Percentiles rank a stretch among this genome's conserved stretches.
Evolutionary conservation across 2,329 filamentous ascomycete genomes (phyloP).

Genomic region (Aureobasidium sp.): DNA sequence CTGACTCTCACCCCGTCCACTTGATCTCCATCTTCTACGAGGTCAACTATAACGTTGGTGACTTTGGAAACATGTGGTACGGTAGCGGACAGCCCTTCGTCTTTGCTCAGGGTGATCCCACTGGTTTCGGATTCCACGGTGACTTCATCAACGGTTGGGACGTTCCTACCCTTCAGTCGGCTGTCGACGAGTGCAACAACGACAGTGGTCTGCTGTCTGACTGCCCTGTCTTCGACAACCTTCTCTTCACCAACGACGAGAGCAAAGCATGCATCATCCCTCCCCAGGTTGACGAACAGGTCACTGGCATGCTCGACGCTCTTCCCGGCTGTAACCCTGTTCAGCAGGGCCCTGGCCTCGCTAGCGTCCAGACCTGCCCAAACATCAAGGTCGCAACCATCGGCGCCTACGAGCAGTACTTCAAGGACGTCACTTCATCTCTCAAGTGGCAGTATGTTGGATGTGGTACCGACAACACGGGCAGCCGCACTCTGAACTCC

Average conservation of each 20-base stretch:
- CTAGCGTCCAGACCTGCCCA: slow-evolving; percentile 14
- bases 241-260: slow-evolving; percentile 22
- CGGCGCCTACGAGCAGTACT: slow-evolving; percentile 17
- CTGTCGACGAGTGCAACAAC: slow-evolving; percentile 30
- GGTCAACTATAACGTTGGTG: slow-evolving; percentile 29
- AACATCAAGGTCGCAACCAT: slow-evolving; percentile 22
- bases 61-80: slow-evolving; percentile 30
- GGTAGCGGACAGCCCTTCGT: slow-evolving; percentile 36
- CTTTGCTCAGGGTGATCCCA: slow-evolving; percentile 43
- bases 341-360: slow-evolving; percentile 25
- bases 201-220: slow-evolving; percentile 28
- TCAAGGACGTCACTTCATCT: slow-evolving; percentile 18
- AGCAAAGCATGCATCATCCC: slow-evolving; percentile 27
- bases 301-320: slow-evolving; percentile 24
- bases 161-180: slow-evolving; percentile 32
- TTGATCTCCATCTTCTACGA: slow-evolving; percentile 38
- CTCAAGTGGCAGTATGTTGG: slow-evolving; percentile 26
- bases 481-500: slow-evolving; percentile 21
- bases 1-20: slow-evolving; percentile 31
- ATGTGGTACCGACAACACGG: slow-evolving; percentile 24
- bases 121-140: slow-evolving; percentile 48
- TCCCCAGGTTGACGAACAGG: slow-evolving; percentile 25
- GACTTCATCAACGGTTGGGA: slow-evolving; percentile 49
- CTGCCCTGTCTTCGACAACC: slow-evolving; percentile 26
- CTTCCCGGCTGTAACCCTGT: slow-evolving; percentile 32